Percentiles rank a stretch among this genome's conserved stretches.
phyloP scores from a whole-genome alignment of 148 eudicot genomes.

The Cornus florida region DNA sequence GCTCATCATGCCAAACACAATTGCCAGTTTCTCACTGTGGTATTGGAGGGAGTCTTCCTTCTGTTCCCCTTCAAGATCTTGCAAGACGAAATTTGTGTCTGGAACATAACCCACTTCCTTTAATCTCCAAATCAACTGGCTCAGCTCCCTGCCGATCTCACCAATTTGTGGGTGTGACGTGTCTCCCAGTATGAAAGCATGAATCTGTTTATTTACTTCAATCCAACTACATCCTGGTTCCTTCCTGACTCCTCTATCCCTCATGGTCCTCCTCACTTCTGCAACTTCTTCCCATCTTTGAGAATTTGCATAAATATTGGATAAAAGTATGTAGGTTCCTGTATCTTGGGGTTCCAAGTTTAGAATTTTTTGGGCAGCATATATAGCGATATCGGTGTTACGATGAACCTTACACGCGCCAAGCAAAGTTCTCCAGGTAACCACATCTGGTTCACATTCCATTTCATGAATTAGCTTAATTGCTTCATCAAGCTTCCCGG shows the following conservation, averaged over 20 bases:
- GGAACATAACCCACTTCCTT: conserved; percentile 45
- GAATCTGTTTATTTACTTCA: conserved; percentile 22
- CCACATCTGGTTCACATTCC: conserved; percentile 18
- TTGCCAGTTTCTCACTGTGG: conserved; percentile 46
- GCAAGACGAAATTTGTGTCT: conserved; percentile 42
- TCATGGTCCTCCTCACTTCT: conserved; percentile 37
- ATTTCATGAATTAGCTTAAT: conserved; percentile 34
- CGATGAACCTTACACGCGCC: neutral
- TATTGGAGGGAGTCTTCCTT: neutral
- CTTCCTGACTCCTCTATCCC: conserved; percentile 36
- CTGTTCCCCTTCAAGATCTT: conserved; percentile 29
- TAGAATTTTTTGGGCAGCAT: neutral
- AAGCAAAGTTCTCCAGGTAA: neutral
- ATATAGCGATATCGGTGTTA: neutral
- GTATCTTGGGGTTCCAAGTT: neutral
- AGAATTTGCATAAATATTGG: neutral
- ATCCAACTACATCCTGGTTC: conserved; percentile 61
- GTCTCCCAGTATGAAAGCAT: neutral
- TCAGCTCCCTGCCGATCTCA: neutral
- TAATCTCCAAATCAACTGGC: neutral
- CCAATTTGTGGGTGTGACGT: neutral
- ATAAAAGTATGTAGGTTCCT: conserved; percentile 1
- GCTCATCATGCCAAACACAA: neutral
- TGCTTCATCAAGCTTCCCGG: conserved; percentile 49
- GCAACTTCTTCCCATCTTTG: conserved; percentile 44